Base-by-base conservation (phyloP, 2,329 filamentous ascomycete species). In the Verticillium nubilum region DNA sequence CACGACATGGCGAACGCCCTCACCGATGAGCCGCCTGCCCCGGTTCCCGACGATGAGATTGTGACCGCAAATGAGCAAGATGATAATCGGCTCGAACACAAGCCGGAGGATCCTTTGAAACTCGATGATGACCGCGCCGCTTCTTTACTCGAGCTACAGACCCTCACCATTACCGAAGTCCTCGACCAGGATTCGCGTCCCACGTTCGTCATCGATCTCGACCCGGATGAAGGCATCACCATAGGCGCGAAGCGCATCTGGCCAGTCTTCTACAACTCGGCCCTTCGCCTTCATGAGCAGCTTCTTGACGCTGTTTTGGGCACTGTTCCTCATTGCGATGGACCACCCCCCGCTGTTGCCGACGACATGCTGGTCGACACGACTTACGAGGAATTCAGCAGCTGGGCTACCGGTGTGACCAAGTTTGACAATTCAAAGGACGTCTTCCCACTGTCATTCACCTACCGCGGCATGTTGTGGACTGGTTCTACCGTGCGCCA, bases 41-140 rank as follows among this genome's bases (percentile, higher is more conserved):
- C 42, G 42, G 42, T 19, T 50, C 19, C 42, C 19, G 42, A 50
- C 4, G 5, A 50, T 19, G 42, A 50, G 7, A 7, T 13, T 25
- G 6, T 23, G 7, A 9, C 42, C 42, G 9, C 4, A 9, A 13
- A 9, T 31, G 29, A 31, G 29, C 29, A 31, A 13, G 29, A 31
- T 31, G 13, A 13, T 13, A 13, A 9, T 3, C 29, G 25, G 9
- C 42, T 2, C 7, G 42, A 23, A 19, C 10, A 23, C 42, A 12
- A 7, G 12, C 0, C 90, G 94, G 67, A 89, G 89, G 2, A 86
- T 88, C 42, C 19, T 10, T 12, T 25, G 23, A 29, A 56, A 15
- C 29, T 56, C 19, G 54, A 56, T 15, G 31, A 26, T 10, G 54
- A 56, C 23, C 29, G 54, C 15, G 17, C 28, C 29, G 61, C 60